A percentile compares a stretch with the other conserved stretches of the same genome.
Conservation (phyloP, 2,329 filamentous ascomycete genomes). For the Pseudogymnoascus sp. region DNA sequence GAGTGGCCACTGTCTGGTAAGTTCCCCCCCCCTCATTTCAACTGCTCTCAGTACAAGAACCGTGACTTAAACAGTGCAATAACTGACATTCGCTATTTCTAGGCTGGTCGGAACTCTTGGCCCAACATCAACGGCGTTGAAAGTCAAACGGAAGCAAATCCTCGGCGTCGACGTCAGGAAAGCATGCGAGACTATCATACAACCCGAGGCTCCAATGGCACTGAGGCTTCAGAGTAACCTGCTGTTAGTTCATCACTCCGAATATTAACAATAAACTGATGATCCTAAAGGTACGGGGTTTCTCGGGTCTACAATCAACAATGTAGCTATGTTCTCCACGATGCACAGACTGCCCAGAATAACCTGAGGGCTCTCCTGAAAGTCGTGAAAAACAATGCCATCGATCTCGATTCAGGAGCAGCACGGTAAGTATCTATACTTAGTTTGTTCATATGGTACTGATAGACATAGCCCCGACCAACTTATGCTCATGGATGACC, state of each 20-base stretch:
- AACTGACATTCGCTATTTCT: neutral
- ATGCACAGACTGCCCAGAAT: slow-evolving; percentile 66
- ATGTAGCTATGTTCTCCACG: slow-evolving; percentile 74
- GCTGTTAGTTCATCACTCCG: slow-evolving; percentile 42
- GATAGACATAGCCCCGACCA: slow-evolving; percentile 55
- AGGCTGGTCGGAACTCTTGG: slow-evolving; percentile 92
- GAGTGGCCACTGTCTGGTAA: slow-evolving; percentile 90
- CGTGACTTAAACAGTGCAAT: neutral
- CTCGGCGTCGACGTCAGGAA: slow-evolving; percentile 78
- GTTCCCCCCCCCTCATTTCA: slow-evolving; percentile 19
- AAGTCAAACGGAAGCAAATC: slow-evolving; percentile 77
- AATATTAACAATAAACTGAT: slow-evolving; percentile 9
- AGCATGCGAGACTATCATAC: slow-evolving; percentile 80
- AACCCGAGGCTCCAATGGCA: slow-evolving; percentile 79
- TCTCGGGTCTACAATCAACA: slow-evolving; percentile 82
- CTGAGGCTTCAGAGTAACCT: slow-evolving; percentile 83
- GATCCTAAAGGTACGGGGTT: slow-evolving; percentile 55
- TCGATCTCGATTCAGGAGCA: slow-evolving; percentile 64
- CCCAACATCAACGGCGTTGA: slow-evolving; percentile 58
- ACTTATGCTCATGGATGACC: slow-evolving; percentile 73
- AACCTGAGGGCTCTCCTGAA: slow-evolving; percentile 63
- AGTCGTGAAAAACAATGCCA: slow-evolving; percentile 45
- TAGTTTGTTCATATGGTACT: neutral
- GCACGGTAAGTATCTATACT: slow-evolving; percentile 47
- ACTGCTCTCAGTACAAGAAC: neutral